Conservation (phyloP, 176 grass and related monocot species). For the Themeda triandra region DNA sequence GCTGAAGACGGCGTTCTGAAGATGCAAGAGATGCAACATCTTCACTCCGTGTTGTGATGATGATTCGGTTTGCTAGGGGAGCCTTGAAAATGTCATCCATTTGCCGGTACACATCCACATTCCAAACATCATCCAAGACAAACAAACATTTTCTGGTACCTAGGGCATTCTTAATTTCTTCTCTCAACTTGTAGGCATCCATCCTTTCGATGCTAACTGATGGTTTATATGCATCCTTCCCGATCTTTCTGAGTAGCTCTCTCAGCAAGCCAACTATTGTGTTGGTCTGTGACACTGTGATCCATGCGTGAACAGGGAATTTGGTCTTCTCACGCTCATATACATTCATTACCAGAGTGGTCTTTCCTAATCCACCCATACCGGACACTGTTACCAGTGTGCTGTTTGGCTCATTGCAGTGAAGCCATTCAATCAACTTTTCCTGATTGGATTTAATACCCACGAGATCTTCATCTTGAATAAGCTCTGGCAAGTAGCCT, state of each 20-base stretch:
- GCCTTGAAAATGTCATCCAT: not conserved
- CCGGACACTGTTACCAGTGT: slow-evolving; percentile 44
- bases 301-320: slow-evolving; percentile 25
- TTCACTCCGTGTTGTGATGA: too few species aligned
- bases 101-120: not conserved
- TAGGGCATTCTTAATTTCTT: not conserved
- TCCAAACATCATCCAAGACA: slow-evolving; percentile 27
- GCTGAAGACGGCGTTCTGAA: too few species aligned
- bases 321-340: slow-evolving; percentile 24
- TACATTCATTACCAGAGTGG: slow-evolving; percentile 48
- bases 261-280: slow-evolving; percentile 15
- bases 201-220: not conserved
- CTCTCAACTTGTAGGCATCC: not conserved
- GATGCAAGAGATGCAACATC: too few species aligned
- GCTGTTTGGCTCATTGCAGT: not conserved
- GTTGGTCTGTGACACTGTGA: slow-evolving; percentile 38
- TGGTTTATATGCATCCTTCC: not conserved
- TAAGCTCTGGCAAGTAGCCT: slow-evolving; percentile 10
- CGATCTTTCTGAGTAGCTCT: slow-evolving; percentile 17
- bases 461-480: slow-evolving; percentile 43
- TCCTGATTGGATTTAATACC: slow-evolving; percentile 34
- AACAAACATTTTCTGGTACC: slow-evolving; percentile 26
- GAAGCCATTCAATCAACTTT: slow-evolving; percentile 28
- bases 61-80: not conserved
- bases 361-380: slow-evolving; percentile 66